These are phyloP conservation scores for Yamadazyma dushanensis DNA, from an alignment of 1,139 yeast species.

Conservation along the genomic window DNA sequence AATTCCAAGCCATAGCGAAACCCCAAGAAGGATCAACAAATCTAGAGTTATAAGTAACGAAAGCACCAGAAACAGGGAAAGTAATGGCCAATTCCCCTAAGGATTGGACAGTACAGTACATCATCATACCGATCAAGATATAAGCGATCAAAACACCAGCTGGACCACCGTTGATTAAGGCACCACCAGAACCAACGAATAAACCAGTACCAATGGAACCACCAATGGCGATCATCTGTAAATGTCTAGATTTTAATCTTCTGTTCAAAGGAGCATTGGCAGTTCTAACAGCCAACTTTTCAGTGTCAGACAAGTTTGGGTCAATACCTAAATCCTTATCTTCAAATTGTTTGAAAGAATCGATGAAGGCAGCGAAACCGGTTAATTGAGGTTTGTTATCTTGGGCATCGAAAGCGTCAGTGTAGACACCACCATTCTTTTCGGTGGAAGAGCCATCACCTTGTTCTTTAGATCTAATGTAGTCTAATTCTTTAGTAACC, in stretches of 20 bases:
- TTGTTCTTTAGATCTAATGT: slow-evolving; percentile 39
- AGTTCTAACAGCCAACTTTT: slow-evolving; percentile 64
- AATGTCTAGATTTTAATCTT: slow-evolving; percentile 60
- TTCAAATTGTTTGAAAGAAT: slow-evolving; percentile 59
- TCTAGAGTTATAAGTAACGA: slow-evolving; percentile 65
- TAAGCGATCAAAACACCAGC: slow-evolving; percentile 71
- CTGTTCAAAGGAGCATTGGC: slow-evolving; percentile 72
- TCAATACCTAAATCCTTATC: slow-evolving; percentile 56
- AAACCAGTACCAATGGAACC: slow-evolving; percentile 85
- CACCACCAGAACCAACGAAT: slow-evolving; percentile 65
- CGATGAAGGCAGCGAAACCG: slow-evolving; percentile 46
- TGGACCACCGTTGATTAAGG: slow-evolving; percentile 67
- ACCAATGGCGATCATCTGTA: slow-evolving; percentile 86
- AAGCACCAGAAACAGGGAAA: slow-evolving; percentile 75
- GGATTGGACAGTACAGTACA: slow-evolving; percentile 67
- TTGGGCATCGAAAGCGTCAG: slow-evolving; percentile 41
- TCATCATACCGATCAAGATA: slow-evolving; percentile 41
- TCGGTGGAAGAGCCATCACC: slow-evolving; percentile 38
- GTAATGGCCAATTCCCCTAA: slow-evolving; percentile 72
- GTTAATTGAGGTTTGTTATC: slow-evolving; percentile 26
- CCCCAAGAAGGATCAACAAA: slow-evolving; percentile 76
- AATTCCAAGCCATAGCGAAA: slow-evolving; percentile 76
- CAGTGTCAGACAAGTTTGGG: slow-evolving; percentile 57
- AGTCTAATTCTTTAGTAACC: slow-evolving; percentile 47
- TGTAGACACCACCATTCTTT: slow-evolving; percentile 43